Percentiles rank a stretch among this genome's conserved stretches.
phyloP scores from a whole-genome alignment of 768 basidiomycete genomes.

The Royoungia palumana region DNA sequence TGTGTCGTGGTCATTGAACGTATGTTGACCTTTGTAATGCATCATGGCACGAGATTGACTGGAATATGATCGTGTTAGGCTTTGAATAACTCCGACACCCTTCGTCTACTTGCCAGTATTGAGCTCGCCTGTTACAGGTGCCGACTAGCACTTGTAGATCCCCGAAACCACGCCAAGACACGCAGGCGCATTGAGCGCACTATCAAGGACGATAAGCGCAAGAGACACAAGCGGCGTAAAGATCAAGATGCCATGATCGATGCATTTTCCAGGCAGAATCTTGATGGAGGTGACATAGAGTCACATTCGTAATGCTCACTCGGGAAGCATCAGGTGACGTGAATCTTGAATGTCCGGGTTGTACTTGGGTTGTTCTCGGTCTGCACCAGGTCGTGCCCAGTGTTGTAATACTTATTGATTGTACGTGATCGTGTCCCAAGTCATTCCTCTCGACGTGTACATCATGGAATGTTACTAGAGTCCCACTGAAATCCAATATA shows the following conservation, averaged over 20 bases:
- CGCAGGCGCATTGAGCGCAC: constrained; percentile 72
- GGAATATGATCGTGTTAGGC: constrained; percentile 45
- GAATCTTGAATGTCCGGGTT: constrained; percentile 7
- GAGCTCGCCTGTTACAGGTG: constrained; percentile 82
- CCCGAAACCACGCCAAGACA: constrained; percentile 58
- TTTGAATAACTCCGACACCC: constrained; percentile 77
- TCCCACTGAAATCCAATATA: constrained; percentile 7
- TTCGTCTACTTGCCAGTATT: constrained; percentile 77
- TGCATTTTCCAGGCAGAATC: constrained; percentile 60
- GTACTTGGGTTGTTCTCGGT: constrained; percentile 2
- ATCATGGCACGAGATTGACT: constrained; percentile 9
- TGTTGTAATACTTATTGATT: constrained; percentile 25
- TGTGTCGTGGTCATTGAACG: constrained; percentile 84
- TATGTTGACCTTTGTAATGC: constrained; percentile 33
- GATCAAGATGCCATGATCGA: constrained; percentile 82
- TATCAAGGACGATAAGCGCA: constrained; percentile 83
- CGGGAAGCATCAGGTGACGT: constrained; percentile 4
- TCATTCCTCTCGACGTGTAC: constrained; percentile 2
- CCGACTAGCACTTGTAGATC: constrained; percentile 64
- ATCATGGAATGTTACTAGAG: constrained; percentile 9
- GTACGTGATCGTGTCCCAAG: constrained; percentile 14
- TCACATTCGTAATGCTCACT: constrained; percentile 22
- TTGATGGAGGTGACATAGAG: constrained; percentile 30
- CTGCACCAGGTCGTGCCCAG: constrained; percentile 9
- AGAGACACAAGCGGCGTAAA: constrained; percentile 76